These are phyloP conservation scores for Melastoma candidum DNA, from an alignment of 441 rosid genomes.

Conservation along the genomic window DNA sequence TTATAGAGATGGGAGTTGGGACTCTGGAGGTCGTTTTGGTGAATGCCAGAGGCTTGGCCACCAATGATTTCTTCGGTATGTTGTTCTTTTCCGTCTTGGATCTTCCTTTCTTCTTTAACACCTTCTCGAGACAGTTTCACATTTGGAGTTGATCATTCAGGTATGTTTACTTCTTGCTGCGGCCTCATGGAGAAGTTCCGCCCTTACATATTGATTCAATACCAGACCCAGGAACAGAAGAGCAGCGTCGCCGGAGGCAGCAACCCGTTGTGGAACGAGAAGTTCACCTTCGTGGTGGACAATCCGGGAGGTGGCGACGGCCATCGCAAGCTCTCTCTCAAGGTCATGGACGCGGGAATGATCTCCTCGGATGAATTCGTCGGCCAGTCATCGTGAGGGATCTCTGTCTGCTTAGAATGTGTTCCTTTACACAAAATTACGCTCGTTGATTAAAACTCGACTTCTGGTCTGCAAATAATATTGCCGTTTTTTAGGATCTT, in stretches of 20 bases:
- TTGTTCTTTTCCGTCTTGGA: background rate
- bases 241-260: conserved; percentile 55
- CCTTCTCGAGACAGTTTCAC: too few relatives aligned
- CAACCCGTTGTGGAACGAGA: conserved; percentile 65
- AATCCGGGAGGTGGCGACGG: conserved; percentile 49
- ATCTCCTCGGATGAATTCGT: conserved; percentile 57
- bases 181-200: conserved; percentile 43
- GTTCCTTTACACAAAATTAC: background rate
- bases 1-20: conserved; percentile 52
- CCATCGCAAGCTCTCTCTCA: conserved; percentile 42
- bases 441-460: background rate
- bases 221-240: conserved; percentile 59
- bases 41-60: conserved; percentile 54
- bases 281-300: conserved; percentile 47
- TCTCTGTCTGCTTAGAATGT: background rate
- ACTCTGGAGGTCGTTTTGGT: conserved; percentile 55
- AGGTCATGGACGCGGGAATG: conserved; percentile 74
- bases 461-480: too few relatives aligned
- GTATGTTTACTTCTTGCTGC: background rate
- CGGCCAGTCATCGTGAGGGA: conserved; percentile 63
- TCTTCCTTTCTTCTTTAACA: too few relatives aligned
- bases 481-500: background rate
- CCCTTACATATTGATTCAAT: conserved; percentile 60
- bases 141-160: background rate
- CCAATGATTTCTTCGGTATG: conserved; percentile 50